Percentiles rank a stretch among this genome's conserved stretches.
Evolutionary conservation across 169 alveolate species (phyloP).

Genomic region (Babesia ovata): DNA sequence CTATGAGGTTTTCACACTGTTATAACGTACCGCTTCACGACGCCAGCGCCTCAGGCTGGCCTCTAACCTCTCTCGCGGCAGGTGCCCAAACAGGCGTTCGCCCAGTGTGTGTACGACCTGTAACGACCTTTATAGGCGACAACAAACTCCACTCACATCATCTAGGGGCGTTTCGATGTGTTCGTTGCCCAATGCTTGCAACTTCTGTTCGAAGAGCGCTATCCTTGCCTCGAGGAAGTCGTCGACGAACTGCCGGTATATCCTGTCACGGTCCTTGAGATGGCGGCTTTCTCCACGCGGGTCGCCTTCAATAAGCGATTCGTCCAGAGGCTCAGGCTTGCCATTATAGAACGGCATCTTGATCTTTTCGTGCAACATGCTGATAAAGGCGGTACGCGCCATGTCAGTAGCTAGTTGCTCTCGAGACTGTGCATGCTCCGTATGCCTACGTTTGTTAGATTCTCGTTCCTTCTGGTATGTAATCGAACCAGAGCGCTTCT

Average conservation of each 20-base stretch:
- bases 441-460: neutral
- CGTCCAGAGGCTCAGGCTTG: slow-evolving; percentile 46
- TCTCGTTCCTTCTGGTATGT: neutral
- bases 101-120: slow-evolving; percentile 46
- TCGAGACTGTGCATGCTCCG: neutral
- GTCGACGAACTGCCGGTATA: slow-evolving; percentile 32
- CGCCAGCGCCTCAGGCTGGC: slow-evolving; percentile 21
- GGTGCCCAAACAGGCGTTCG: slow-evolving; percentile 24
- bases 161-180: slow-evolving; percentile 14
- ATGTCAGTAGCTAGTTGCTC: slow-evolving; percentile 30
- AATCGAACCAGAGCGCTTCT: neutral
- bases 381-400: slow-evolving; percentile 54
- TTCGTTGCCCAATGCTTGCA: slow-evolving; percentile 14
- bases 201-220: slow-evolving; percentile 44
- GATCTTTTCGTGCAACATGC: slow-evolving; percentile 53
- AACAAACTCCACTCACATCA: slow-evolving; percentile 17
- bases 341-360: slow-evolving; percentile 61
- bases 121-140: neutral
- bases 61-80: slow-evolving; percentile 24
- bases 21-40: slow-evolving; percentile 5
- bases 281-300: slow-evolving; percentile 40
- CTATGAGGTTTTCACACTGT: no score
- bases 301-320: slow-evolving; percentile 28
- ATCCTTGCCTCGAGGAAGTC: slow-evolving; percentile 53
- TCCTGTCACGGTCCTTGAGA: slow-evolving; percentile 18